Percentiles rank a stretch among this genome's conserved stretches.
phyloP scores from a whole-genome alignment of 257 asterid species.

The Fraxinus anomala region DNA sequence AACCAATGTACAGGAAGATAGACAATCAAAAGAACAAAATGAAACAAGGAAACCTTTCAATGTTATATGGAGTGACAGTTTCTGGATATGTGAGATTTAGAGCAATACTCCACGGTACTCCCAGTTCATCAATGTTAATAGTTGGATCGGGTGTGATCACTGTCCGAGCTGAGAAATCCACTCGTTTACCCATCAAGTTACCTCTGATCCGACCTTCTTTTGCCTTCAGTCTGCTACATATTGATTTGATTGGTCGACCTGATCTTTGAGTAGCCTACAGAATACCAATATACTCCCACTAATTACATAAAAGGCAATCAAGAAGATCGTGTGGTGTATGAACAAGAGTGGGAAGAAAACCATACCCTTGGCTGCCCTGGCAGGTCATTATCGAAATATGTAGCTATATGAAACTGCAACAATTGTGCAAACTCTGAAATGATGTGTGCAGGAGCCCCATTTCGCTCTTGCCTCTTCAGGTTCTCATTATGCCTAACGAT shows the following conservation, averaged over 20 bases:
- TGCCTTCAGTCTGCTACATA: slow-evolving; percentile 96
- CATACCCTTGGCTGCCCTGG: slow-evolving; percentile 99
- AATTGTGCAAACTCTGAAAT: slow-evolving; percentile 97
- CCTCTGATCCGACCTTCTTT: slow-evolving; percentile 99
- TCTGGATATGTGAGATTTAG: slow-evolving; percentile 97
- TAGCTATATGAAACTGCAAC: slow-evolving; percentile 96
- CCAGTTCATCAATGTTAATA: slow-evolving; percentile 90
- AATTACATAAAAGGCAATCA: slow-evolving; percentile 24
- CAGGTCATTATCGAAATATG: slow-evolving; percentile 96
- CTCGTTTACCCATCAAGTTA: slow-evolving; percentile 97
- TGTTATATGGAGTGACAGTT: slow-evolving; percentile 97
- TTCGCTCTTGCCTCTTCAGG: slow-evolving; percentile 92
- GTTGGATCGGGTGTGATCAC: slow-evolving; percentile 99
- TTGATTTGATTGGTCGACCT: slow-evolving; percentile 95
- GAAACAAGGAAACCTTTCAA: slow-evolving; percentile 66
- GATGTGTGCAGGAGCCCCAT: slow-evolving; percentile 99
- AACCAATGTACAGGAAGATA: slow-evolving; percentile 14
- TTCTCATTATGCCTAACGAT: slow-evolving; percentile 94
- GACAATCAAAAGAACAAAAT: slow-evolving; percentile 9
- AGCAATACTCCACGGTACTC: slow-evolving; percentile 99
- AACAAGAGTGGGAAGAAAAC: slow-evolving; percentile 9
- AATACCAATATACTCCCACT: slow-evolving; percentile 9
- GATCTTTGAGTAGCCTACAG: slow-evolving; percentile 97
- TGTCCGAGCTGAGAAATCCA: slow-evolving; percentile 97
- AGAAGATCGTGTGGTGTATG: slow-evolving; percentile 3